Base-by-base conservation (phyloP, 225 moss, liverwort and hornwort genomes). In the Physcomitrium patens region DNA sequence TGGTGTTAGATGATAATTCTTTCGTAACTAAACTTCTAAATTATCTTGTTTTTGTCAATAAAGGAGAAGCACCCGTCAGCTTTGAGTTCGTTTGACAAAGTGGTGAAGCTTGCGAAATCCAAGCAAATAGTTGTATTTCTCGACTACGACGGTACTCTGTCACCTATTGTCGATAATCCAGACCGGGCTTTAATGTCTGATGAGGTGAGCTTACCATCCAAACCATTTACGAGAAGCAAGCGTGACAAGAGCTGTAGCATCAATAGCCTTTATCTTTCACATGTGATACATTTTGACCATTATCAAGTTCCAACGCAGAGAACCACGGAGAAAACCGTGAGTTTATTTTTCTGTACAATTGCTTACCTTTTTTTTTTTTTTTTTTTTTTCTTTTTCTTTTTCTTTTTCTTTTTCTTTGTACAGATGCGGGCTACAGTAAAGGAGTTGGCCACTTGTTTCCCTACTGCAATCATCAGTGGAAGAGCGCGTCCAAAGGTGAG, bases 391-490 rank as follows among this genome's bases (percentile, higher is more conserved):
- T 37, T 37, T 37, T 37, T 37, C 31, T 37, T 31, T 31, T n/a
- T n/a, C n/a, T n/a, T n/a, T n/a, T n/a, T n/a, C n/a, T n/a, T n/a
- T n/a, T 37, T 37, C 31, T 37, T 56, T 27, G 15, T 41, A 18
- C 84, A 94, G 94, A 94, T 94, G 94, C 87, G 94, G 69, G 84
- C 89, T 22, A 83, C 89, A 46, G 94, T 94, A 11, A 92, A 92
- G 81, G 92, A 92, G 54, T 87, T 92, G 31, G 94, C 94, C 27
- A 87, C 89, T 46, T 83, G 79, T 71, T 94, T 92, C 51, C 94
- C 94, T 16, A 94, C 94, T 13, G 87, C 94, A 67, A 91, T 94
- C 31, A 94, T 94, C 54, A 94, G 94, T 68, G 94, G 94, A 66
- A 82, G 94, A 86, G 92, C 88, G 55, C 83, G 94, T 84, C 84